These are phyloP conservation scores for Trypanosoma melophagium DNA, from an alignment of 208 protist species.

Conservation along the genomic window DNA sequence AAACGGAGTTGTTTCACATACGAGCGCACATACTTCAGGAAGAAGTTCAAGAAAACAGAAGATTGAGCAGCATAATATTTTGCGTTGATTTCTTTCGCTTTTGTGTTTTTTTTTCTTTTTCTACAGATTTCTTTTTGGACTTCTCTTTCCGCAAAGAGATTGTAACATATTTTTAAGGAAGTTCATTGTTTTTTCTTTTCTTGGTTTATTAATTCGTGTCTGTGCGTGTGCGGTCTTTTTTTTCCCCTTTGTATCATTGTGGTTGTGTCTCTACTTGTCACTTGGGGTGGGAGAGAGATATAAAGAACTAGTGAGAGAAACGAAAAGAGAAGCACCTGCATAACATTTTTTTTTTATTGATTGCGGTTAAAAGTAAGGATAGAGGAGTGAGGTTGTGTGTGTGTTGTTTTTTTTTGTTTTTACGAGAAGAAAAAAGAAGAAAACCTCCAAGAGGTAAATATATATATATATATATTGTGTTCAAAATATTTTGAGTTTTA, in stretches of 20 bases:
- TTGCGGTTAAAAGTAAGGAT: too few relatives aligned
- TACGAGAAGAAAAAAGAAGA: too few relatives aligned
- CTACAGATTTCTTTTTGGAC: not conserved
- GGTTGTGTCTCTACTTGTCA: not conserved
- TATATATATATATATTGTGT: too few relatives aligned
- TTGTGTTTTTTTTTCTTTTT: constrained; percentile 8
- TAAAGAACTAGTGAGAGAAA: too few relatives aligned
- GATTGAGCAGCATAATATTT: not conserved
- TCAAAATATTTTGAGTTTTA: too few relatives aligned
- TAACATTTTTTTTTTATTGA: too few relatives aligned
- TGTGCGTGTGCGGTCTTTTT: not conserved
- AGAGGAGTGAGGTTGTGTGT: too few relatives aligned
- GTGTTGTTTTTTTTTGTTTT: too few relatives aligned
- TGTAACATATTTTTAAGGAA: not conserved
- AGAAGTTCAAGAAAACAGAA: not conserved
- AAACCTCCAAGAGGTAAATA: too few relatives aligned
- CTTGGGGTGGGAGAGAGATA: not conserved
- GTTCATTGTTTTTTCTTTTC: constrained; percentile 4
- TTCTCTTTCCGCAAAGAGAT: not conserved
- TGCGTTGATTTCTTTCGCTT: not conserved
- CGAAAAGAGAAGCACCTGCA: too few relatives aligned
- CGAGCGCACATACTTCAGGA: not conserved
- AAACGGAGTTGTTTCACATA: not conserved
- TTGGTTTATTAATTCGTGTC: not conserved
- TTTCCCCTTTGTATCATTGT: not conserved